phyloP scores from a whole-genome alignment of 192 early-diverging fungal genomes.

The Backusella luteola region DNA sequence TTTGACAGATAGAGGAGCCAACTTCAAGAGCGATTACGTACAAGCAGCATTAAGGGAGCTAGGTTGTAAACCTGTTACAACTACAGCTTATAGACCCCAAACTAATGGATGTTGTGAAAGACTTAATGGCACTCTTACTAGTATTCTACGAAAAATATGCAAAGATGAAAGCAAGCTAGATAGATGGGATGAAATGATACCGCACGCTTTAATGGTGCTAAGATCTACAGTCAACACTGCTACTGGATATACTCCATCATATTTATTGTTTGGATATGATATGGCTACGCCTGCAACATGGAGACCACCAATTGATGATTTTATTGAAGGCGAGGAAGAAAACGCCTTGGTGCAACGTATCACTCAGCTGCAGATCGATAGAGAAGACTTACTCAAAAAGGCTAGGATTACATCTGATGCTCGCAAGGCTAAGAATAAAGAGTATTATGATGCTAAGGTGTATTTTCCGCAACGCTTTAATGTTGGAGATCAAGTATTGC shows the following conservation, averaged over 20 bases:
- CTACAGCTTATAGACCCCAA: conserved; percentile 18
- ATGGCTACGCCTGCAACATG: conserved; percentile 5
- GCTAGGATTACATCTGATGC: neutral
- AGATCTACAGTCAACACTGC: conserved; percentile 14
- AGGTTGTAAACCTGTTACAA: conserved; percentile 2
- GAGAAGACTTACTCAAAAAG: neutral
- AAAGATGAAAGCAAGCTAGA: neutral
- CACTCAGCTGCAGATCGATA: neutral
- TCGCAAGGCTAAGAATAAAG: neutral
- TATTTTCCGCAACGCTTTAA: neutral
- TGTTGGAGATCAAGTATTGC: neutral
- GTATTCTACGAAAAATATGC: conserved; percentile 16
- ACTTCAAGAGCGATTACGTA: conserved; percentile 8
- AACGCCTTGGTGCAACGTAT: neutral
- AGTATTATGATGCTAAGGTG: neutral
- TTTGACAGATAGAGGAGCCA: conserved; percentile 16
- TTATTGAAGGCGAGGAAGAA: neutral
- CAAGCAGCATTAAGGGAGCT: neutral
- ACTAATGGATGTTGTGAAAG: conserved; percentile 16
- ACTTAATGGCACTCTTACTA: conserved; percentile 12
- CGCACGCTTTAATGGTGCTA: conserved; percentile 3
- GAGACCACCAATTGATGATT: neutral
- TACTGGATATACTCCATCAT: neutral
- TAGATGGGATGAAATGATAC: conserved; percentile 3
- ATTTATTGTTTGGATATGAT: conserved; percentile 19